Evolutionary conservation across 2,329 filamentous ascomycete genomes (phyloP).

Genomic region (Fusarium sp.): DNA sequence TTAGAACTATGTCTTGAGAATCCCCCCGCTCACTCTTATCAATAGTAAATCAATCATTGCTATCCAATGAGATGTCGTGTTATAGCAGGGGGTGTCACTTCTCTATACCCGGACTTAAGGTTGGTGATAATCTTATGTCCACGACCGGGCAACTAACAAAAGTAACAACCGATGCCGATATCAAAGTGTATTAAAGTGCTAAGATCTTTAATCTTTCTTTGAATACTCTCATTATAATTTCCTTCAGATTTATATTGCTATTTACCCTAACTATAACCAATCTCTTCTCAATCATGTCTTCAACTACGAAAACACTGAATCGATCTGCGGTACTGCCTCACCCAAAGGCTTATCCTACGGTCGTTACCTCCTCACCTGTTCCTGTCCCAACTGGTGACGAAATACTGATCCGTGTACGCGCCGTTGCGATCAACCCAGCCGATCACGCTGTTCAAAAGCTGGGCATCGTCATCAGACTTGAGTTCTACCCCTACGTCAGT

Average conservation of each 20-base stretch:
- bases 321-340: not conserved
- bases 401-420: not conserved
- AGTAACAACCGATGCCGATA: not conserved
- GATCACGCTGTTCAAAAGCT: not conserved
- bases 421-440: not conserved
- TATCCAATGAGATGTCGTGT: rapidly evolving
- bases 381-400: rapidly evolving
- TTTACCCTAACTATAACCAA: rapidly evolving
- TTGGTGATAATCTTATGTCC: not conserved
- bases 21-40: not conserved
- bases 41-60: rapidly evolving
- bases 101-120: not conserved
- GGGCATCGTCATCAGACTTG: not conserved
- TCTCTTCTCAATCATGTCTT: not conserved
- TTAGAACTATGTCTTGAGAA: too few relatives aligned
- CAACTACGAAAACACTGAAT: not conserved
- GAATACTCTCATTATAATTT: too few relatives aligned
- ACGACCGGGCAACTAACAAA: not conserved
- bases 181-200: not conserved
- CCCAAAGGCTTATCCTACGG: not conserved
- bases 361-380: not conserved
- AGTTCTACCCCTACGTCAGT: not conserved
- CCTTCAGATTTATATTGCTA: too few relatives aligned
- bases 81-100: not conserved
- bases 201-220: rapidly evolving